phyloP scores from a whole-genome alignment of 768 basidiomycete genomes.

The Lactifluus pinguis region DNA sequence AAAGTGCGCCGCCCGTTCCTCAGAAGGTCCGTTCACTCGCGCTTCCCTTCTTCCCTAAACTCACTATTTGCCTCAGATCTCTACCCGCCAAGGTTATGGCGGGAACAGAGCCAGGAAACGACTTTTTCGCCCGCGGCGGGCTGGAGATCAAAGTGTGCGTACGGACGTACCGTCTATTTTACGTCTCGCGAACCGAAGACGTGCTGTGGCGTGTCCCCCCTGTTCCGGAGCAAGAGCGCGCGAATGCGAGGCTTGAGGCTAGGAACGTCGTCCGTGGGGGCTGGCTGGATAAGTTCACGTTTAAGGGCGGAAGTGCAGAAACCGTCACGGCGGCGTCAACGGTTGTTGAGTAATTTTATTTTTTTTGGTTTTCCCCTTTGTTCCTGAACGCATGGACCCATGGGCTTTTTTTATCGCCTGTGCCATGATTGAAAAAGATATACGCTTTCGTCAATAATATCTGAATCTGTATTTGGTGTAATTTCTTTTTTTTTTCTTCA shows the following conservation, averaged over 20 bases:
- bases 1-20: constrained; percentile 55
- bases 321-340: not conserved
- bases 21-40: constrained; percentile 39
- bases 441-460: not conserved
- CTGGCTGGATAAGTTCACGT: not conserved
- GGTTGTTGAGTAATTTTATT: not conserved
- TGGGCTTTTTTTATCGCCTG: not conserved
- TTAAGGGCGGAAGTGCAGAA: not conserved
- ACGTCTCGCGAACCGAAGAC: constrained; percentile 61
- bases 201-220: constrained; percentile 42
- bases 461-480: not conserved
- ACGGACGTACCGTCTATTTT: constrained; percentile 74
- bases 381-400: not conserved
- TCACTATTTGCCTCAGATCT: constrained; percentile 33
- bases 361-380: not conserved
- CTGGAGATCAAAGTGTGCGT: constrained; percentile 83
- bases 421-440: not conserved
- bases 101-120: not conserved
- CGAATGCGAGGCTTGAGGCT: not conserved
- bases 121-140: constrained; percentile 33
- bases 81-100: constrained; percentile 26
- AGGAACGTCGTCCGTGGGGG: not conserved
- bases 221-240: constrained; percentile 32
- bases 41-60: constrained; percentile 20
- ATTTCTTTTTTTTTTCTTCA: not conserved